Evolutionary conservation across 2,329 filamentous ascomycete species (phyloP).

Genomic region (Colletotrichum theobromicola): DNA sequence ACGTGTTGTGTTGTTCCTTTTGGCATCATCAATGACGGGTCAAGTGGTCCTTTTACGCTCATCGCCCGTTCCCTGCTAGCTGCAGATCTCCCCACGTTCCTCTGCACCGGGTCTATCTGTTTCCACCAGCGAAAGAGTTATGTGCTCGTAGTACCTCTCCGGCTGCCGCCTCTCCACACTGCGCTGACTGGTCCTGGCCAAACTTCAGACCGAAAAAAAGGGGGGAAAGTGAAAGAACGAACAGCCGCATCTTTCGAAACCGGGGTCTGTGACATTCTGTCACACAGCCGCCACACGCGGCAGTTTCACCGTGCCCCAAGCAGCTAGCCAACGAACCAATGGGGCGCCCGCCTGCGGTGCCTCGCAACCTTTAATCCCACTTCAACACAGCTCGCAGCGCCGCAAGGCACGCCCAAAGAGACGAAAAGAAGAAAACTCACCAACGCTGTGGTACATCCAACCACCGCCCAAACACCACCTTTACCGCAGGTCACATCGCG

Average conservation of each 20-base stretch:
- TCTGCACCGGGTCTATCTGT: not conserved
- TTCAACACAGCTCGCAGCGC: not conserved
- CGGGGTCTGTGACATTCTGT: constrained; percentile 23
- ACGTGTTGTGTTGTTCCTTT: not conserved
- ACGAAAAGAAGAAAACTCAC: not conserved
- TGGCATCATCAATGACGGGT: not conserved
- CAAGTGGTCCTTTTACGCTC: not conserved
- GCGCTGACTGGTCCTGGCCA: not conserved
- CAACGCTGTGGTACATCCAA: not conserved
- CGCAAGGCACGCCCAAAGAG: not conserved
- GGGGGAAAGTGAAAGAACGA: not conserved
- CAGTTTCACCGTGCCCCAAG: constrained; percentile 17
- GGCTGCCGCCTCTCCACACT: not conserved
- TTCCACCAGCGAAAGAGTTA: not conserved
- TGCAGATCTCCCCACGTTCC: constrained; percentile 7
- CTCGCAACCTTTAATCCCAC: not conserved
- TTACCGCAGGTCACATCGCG: not conserved
- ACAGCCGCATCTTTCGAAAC: constrained; percentile 9
- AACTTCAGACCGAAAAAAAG: not conserved
- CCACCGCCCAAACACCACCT: not conserved
- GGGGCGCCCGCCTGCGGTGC: not conserved
- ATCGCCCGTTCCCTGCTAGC: constrained; percentile 10
- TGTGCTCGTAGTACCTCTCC: not conserved
- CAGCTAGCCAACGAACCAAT: not conserved
- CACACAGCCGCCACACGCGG: constrained; percentile 20